Base-by-base conservation (phyloP, 148 eudicot genomes). In the Silene uniflora region DNA sequence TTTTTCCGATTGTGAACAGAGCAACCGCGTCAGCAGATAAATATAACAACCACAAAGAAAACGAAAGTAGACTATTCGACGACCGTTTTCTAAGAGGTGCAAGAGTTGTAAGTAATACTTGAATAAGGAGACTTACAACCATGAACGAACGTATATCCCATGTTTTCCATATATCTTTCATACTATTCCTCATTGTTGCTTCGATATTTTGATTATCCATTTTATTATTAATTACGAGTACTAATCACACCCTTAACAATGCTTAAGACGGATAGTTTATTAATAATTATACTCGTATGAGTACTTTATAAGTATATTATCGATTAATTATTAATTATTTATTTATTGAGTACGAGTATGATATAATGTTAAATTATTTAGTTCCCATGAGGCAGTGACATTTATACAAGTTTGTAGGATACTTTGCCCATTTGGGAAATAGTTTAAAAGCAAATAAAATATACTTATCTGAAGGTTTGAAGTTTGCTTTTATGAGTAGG, bases 1-100 rank as follows among this genome's bases (percentile, higher is more conserved):
- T 72, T 22, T 23, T 18, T 16, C 80, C 75, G 0, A 78, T 78
- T 1, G 54, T 52, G 32, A 14, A 77, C 1, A 77, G 7, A 0
- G 75, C 75, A 8, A 77, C 44, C 12, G 60, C 80, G 56, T 62
- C 74, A 10, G 75, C 70, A 0, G 61, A 71, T 12, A 77, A 21
- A 17, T 77, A 77, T 2, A 71, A 22, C 16, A 71, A 10, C 80
- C 80, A 77, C 32, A 77, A 18, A 1, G 52, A 8, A 9, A 22
- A 0, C 0, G 6, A n/a, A 0, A 77, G 75, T 0, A 29, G 0
- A 5, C 55, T 18, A 1, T 19, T 10, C 16, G 55, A 16, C 63
- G 21, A 6, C 0, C 56, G 27, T 32, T 23, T 71, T 77, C 72
- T 77, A 14, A 18, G 44, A 4, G 80, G 80, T 13, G 80, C 62